These are phyloP conservation scores for Paragyromitra xinjiangensis DNA, from an alignment of 495 filamentous ascomycete species.

Conservation along the genomic window DNA sequence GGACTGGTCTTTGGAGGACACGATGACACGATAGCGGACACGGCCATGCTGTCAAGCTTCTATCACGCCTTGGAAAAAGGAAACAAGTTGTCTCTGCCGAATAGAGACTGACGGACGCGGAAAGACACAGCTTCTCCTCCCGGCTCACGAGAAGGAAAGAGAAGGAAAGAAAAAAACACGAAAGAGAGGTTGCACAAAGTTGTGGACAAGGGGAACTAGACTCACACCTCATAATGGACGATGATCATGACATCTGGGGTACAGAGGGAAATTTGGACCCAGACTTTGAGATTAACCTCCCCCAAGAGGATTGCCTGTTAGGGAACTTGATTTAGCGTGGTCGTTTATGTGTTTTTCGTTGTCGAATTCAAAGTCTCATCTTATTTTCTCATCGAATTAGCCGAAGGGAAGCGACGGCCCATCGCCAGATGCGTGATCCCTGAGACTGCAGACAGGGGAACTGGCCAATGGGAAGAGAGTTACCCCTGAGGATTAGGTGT, in stretches of 20 bases:
- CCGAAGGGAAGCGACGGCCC: conserved; percentile 49
- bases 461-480: conserved; percentile 21
- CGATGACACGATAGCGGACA: background rate
- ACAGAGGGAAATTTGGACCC: conserved; percentile 5
- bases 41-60: conserved; percentile 18
- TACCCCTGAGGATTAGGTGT: conserved; percentile 37
- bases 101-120: background rate
- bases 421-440: conserved; percentile 21
- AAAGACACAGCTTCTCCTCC: background rate
- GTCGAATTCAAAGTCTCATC: conserved; percentile 34
- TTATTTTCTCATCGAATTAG: conserved; percentile 44
- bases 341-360: conserved; percentile 1
- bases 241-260: conserved; percentile 24
- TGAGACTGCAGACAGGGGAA: conserved; percentile 4
- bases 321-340: conserved; percentile 30
- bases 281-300: background rate
- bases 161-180: background rate
- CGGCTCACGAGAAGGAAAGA: background rate
- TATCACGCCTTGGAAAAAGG: conserved; percentile 5
- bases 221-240: background rate
- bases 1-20: background rate
- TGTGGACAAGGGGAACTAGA: background rate
- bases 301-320: conserved; percentile 9
- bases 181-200: conserved; percentile 9
- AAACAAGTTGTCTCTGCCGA: background rate